Evolutionary conservation across 345 rosid genomes (phyloP).

Genomic region (Alliaria petiolata): DNA sequence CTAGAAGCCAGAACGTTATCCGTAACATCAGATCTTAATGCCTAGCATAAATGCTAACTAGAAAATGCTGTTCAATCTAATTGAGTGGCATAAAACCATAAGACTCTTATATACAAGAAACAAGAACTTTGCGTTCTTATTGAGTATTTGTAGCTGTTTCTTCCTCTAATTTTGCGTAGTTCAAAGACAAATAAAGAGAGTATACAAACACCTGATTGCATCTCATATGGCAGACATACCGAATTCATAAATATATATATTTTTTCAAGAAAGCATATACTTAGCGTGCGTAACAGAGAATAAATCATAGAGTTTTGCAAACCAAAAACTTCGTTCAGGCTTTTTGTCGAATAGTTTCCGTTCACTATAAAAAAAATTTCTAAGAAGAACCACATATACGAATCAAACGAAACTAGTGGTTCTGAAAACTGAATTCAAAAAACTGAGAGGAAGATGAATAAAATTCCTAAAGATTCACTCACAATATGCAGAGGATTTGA

Average conservation of each 20-base stretch:
- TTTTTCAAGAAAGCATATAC: background rate
- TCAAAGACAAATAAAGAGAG: background rate
- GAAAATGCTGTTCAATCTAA: background rate
- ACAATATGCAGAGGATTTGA: background rate
- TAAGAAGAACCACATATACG: background rate
- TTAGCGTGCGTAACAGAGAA: too few relatives aligned
- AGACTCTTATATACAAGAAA: too few relatives aligned
- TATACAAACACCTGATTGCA: background rate
- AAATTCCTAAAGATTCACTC: background rate
- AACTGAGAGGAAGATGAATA: background rate
- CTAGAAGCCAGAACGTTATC: background rate
- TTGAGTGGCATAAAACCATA: too few relatives aligned
- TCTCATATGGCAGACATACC: background rate
- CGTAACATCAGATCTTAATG: background rate
- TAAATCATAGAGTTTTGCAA: background rate
- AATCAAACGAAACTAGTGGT: background rate
- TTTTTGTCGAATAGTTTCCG: constrained; percentile 13
- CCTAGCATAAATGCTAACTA: background rate
- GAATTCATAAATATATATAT: background rate
- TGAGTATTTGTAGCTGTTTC: too few relatives aligned
- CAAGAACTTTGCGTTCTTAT: too few relatives aligned
- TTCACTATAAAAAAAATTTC: background rate
- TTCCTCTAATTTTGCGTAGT: background rate
- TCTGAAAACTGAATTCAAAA: background rate
- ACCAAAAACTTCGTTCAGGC: constrained; percentile 1